Conservation (phyloP, 192 early-diverging fungal species). For the Gonapodya sp. region DNA sequence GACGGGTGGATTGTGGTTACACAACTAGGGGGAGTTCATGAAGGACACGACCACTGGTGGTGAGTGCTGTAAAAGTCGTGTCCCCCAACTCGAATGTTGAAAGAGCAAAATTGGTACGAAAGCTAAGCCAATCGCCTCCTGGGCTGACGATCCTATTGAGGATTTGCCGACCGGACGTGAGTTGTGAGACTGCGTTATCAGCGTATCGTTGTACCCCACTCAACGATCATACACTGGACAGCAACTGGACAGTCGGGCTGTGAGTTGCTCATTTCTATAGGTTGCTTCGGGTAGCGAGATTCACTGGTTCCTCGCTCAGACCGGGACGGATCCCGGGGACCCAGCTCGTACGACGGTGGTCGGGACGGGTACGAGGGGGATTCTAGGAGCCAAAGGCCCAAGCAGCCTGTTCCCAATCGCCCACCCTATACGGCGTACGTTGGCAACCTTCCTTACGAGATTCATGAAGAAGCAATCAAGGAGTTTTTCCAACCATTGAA, state of each 20-base stretch:
- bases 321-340: neutral
- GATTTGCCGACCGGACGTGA: slow-evolving; percentile 80
- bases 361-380: slow-evolving; percentile 33
- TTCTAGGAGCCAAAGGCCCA: slow-evolving; percentile 19
- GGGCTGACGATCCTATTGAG: slow-evolving; percentile 91
- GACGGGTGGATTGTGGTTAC: neutral
- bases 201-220: slow-evolving; percentile 11
- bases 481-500: slow-evolving; percentile 60
- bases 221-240: slow-evolving; percentile 8
- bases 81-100: neutral
- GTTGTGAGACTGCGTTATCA: slow-evolving; percentile 24
- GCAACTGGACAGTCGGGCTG: slow-evolving; percentile 10
- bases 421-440: slow-evolving; percentile 87
- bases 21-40: neutral
- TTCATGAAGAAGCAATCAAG: slow-evolving; percentile 62
- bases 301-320: neutral
- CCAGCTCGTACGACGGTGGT: slow-evolving; percentile 21
- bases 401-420: slow-evolving; percentile 53
- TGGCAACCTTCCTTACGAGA: slow-evolving; percentile 84
- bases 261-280: neutral
- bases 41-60: neutral
- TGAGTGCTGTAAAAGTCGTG: neutral
- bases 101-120: neutral
- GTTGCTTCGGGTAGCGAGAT: neutral
- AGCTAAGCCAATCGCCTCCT: too few relatives aligned